phyloP scores from a whole-genome alignment of 257 asterid genomes.

The Lycium ferocissimum region DNA sequence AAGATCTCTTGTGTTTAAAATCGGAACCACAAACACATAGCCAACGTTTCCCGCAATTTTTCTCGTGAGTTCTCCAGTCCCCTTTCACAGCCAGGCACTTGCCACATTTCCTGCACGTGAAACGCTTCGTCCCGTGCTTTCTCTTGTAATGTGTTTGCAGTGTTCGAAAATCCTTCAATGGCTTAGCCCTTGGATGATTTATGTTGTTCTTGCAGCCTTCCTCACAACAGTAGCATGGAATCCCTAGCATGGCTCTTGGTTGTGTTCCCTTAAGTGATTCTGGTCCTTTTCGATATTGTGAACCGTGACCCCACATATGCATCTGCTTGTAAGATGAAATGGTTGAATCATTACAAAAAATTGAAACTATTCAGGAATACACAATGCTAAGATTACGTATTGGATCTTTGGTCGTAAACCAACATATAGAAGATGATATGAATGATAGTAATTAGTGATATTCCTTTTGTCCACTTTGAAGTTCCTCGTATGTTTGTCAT shows the following conservation, averaged over 20 bases:
- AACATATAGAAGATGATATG: neutral
- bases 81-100: conserved; percentile 76
- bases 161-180: conserved; percentile 71
- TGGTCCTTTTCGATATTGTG: conserved; percentile 66
- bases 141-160: conserved; percentile 74
- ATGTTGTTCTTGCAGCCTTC: conserved; percentile 77
- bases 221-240: conserved; percentile 74
- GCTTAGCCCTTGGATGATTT: conserved; percentile 56
- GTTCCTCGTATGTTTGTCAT: neutral
- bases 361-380: neutral
- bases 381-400: neutral
- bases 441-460: neutral
- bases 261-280: conserved; percentile 68
- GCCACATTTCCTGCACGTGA: conserved; percentile 68
- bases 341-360: neutral
- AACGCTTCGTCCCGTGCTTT: conserved; percentile 62
- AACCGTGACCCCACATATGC: conserved; percentile 91
- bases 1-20: conserved; percentile 83
- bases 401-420: neutral
- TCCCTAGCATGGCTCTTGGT: conserved; percentile 55
- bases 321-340: conserved; percentile 47
- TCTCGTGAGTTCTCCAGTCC: conserved; percentile 84
- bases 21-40: conserved; percentile 76
- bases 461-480: neutral
- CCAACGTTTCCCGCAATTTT: conserved; percentile 86